Conservation (phyloP, 2,329 filamentous ascomycete species). For the Pleoardoris graminearum region DNA sequence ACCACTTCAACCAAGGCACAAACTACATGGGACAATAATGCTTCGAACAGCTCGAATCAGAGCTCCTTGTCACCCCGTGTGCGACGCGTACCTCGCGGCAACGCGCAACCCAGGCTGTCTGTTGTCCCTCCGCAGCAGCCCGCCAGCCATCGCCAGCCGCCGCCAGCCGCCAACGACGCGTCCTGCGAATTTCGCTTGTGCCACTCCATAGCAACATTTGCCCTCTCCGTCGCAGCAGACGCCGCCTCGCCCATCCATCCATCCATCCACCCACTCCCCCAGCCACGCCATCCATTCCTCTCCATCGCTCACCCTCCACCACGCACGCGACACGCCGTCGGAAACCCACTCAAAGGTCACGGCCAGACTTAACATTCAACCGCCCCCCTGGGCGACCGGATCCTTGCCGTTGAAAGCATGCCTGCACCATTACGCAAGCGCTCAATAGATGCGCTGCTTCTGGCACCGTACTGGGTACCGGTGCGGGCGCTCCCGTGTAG, state of each 20-base stretch:
- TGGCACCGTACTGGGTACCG: conserved; percentile 11
- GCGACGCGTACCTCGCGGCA: not conserved
- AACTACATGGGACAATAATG: not conserved
- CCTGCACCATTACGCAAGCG: conserved; percentile 9
- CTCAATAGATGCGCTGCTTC: too few relatives aligned
- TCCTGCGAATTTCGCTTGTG: not conserved
- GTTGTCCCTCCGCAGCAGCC: not conserved
- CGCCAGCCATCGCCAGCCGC: conserved; percentile 4
- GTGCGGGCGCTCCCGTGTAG: conserved; percentile 8
- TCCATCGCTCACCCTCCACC: not conserved
- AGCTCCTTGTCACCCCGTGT: not conserved
- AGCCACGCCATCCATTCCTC: not conserved
- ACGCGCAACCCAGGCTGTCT: not conserved
- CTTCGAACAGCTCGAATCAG: not conserved
- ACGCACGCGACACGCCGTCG: conserved; percentile 2
- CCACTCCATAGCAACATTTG: conserved; percentile 8
- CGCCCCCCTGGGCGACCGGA: not conserved
- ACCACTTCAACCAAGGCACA: not conserved
- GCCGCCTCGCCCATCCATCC: not conserved
- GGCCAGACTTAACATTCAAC: not conserved
- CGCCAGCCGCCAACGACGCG: conserved; percentile 1
- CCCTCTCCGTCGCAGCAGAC: conserved; percentile 7
- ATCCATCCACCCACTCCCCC: not conserved
- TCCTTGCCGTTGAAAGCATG: not conserved
- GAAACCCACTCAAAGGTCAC: not conserved